Conservation (phyloP, 352 stramenopile genomes). For the Phytopythium litorale region DNA sequence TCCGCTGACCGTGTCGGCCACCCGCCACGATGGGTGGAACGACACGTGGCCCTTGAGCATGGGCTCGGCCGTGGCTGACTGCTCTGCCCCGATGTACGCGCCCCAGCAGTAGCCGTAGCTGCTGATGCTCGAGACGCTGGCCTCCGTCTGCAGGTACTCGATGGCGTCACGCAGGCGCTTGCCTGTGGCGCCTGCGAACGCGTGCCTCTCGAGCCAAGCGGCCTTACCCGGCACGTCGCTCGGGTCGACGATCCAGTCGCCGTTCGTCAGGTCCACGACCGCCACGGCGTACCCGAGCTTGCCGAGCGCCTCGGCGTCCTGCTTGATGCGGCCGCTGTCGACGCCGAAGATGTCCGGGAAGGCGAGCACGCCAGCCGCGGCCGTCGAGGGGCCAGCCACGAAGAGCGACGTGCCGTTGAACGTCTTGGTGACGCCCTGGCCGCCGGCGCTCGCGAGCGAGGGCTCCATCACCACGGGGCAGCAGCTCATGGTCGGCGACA, state of each 20-base stretch:
- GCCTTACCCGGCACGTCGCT: conserved; percentile 5
- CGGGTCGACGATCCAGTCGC: conserved; percentile 23
- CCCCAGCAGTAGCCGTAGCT: conserved; percentile 33
- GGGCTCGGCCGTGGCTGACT: conserved; percentile 1
- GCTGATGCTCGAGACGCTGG: conserved; percentile 15
- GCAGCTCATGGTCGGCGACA: no score
- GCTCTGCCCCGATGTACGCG: conserved; percentile 18
- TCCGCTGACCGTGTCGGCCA: conserved; percentile 15
- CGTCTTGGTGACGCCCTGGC: conserved; percentile 17
- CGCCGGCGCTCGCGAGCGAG: conserved; percentile 8
- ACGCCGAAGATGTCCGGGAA: conserved; percentile 46
- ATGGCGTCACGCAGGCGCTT: conserved; percentile 19
- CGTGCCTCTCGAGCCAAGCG: conserved; percentile 14
- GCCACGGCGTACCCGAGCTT: conserved; percentile 46
- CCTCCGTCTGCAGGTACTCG: conserved; percentile 21
- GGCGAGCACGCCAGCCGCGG: conserved; percentile 30
- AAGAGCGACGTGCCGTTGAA: conserved; percentile 34
- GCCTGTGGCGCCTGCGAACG: conserved; percentile 10
- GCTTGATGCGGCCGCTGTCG: conserved; percentile 47
- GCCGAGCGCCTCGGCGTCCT: conserved; percentile 39
- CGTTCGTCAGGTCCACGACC: conserved; percentile 32
- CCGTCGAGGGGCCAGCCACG: conserved; percentile 18
- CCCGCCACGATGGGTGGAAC: conserved; percentile 26
- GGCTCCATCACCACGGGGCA: conserved; percentile 32
- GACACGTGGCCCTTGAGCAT: conserved; percentile 24